A percentile compares a stretch with the other conserved stretches of the same genome.
Conservation (phyloP, 75 land plant species). For the Gnetum montanum region DNA sequence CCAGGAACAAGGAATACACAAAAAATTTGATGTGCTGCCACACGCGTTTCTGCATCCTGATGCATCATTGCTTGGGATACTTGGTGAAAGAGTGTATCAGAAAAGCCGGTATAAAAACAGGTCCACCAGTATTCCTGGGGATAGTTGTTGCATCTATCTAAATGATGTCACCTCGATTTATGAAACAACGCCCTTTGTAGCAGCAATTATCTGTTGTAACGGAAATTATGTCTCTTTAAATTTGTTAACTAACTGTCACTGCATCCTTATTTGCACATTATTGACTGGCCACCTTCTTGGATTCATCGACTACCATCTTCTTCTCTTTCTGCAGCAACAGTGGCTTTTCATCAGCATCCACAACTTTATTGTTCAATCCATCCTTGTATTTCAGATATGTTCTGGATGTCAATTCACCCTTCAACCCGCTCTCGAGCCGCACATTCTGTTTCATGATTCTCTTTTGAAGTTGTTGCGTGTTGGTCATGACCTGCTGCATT, state of each 20-base stretch:
- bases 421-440: neutral
- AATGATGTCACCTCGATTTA: no score
- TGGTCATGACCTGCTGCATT: neutral
- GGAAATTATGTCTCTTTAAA: no score
- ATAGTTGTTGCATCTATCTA: no score
- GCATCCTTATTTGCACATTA: no score
- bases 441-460: neutral
- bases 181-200: no score
- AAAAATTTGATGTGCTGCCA: slow-evolving; percentile 74
- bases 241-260: no score
- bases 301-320: slow-evolving; percentile 1
- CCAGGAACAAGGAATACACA: slow-evolving; percentile 49
- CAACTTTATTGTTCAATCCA: neutral
- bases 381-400: neutral
- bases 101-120: no score
- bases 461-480: neutral
- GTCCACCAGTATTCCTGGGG: no score
- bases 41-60: slow-evolving; percentile 70
- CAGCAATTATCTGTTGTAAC: no score
- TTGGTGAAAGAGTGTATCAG: slow-evolving; percentile 79
- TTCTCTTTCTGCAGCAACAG: slow-evolving; percentile 2
- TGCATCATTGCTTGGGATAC: slow-evolving; percentile 81
- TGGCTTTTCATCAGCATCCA: neutral
- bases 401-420: neutral
- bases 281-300: neutral